Evolutionary conservation across 208 protist genomes (phyloP), one percentile per base, ranked within the genome.

Genomic region (Trypanosoma rangeli): DNA sequence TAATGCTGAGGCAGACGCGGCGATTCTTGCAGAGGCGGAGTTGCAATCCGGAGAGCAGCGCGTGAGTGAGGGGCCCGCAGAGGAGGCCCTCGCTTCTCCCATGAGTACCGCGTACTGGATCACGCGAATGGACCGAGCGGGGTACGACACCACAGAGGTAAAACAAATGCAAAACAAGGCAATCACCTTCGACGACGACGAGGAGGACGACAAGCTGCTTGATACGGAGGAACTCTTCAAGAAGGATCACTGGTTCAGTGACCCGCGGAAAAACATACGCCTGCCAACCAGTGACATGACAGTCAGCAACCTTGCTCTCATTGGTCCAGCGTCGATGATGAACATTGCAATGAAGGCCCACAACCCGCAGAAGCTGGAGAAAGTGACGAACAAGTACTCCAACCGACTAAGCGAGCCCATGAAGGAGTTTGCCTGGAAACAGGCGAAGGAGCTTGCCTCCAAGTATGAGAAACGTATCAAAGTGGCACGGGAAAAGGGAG

Each of bases 21-120:
- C 65, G 39, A 68, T 76, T 61, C 60, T 91, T 54, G 70, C 67
- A 3, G 76, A 78, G 59, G 80, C 70, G 31, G 85, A 89, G 71
- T 78, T 93, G 55, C 79, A 74, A 13, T 60, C 58, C 13, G 62
- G 78, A 28, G 78, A 94, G 66, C 8, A 65, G 44, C 66, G 71
- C 46, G 55, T 86, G n/a, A 79, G 76, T 54, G 91, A 93, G 29
- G 85, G 86, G 44, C 86, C 91, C 73, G 73, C 78, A 52, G 79
- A 88, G 57, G 88, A 96, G 76, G 92, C 92, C 26, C 86, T 94
- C 26, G 85, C 88, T 12, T 92, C 86, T 0, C 92, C 92, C 1
- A 89, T 89, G 85, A 92, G 87, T 67, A 94, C 89, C 15, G 83
- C 79, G 55, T 96, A 96, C 68, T 96, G 92, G 89, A 75, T 96